Evolutionary conservation across 139 green algal species (phyloP), one percentile per base, ranked within the genome.

Genomic region (Chlorella vulgaris): DNA sequence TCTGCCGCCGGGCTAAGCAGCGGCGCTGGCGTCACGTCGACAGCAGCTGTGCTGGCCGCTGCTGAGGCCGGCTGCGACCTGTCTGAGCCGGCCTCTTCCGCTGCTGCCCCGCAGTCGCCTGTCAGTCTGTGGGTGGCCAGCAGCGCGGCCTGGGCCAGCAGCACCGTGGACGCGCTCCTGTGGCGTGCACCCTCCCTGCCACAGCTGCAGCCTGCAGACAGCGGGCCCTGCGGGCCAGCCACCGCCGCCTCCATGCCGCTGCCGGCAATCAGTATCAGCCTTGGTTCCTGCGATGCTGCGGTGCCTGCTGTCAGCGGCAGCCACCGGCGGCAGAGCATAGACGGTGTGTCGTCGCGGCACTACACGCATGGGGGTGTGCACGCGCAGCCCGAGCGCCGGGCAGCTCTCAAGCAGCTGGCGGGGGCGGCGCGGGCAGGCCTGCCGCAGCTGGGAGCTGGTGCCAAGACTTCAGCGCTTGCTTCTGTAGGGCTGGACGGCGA

Each of bases 401-500:
- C n/a, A 21, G 42, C 76, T 65, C 74, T 80, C 4, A 36, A 55
- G 75, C 29, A 35, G 35, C 40, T 65, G 40, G 75, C 61, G 2
- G 6, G 26, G 1, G 38, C 55, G 5, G 74, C 53, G 8, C 36
- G 74, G 28, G 31, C 7, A 8, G 15, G 24, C 31, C 43, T 22
- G 68, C 68, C n/a, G 21, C 22, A 8, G 21, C 68, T 77, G 66
- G 66, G 28, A 2, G 26, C 65, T 3, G 63, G 31, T 33, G 67
- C 67, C 2, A 51, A 28, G 31, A 4, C 18, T 40, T 83, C 84
- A 19, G 74, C 62, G 22, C 35, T 88, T 8, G 78, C 69, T 7
- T 89, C 81, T 0, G 35, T 89, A 29, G 85, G 85, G 26, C 47
- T 89, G 40, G 85, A 89, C 39, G 82, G 76, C 35, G 82, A 85